These are phyloP conservation scores for Ramalina intermedia DNA, from an alignment of 495 filamentous ascomycete genomes.

Conservation along the genomic window DNA sequence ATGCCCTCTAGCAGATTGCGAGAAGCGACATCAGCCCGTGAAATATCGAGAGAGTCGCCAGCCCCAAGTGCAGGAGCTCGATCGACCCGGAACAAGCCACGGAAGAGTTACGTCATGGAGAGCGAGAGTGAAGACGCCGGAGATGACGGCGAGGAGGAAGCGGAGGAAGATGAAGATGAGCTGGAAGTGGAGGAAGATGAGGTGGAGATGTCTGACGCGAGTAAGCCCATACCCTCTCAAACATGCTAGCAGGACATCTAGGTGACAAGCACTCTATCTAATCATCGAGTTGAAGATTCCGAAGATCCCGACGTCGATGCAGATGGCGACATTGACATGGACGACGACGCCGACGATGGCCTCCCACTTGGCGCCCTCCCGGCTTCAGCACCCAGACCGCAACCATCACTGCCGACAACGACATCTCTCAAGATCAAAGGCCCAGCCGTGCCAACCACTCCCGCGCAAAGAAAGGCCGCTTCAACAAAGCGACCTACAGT, in stretches of 20 bases:
- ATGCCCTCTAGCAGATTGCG: constrained; percentile 70
- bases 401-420: constrained; percentile 11
- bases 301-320: constrained; percentile 15
- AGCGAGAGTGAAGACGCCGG: constrained; percentile 39
- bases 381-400: constrained; percentile 14
- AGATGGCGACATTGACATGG: constrained; percentile 43
- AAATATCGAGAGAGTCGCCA: constrained; percentile 4
- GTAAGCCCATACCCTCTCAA: constrained; percentile 6
- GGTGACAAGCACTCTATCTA: no score
- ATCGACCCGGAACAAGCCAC: constrained; percentile 42
- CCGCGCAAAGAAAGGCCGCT: constrained; percentile 11
- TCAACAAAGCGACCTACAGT: constrained; percentile 20
- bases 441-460: constrained; percentile 1
- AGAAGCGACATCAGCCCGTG: constrained; percentile 45
- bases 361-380: background rate
- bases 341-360: constrained; percentile 41
- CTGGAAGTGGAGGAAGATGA: constrained; percentile 33
- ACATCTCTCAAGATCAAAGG: constrained; percentile 18
- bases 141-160: constrained; percentile 34
- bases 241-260: no score
- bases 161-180: constrained; percentile 23
- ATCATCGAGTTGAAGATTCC: constrained; percentile 35
- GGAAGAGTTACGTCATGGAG: constrained; percentile 55
- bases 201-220: constrained; percentile 12
- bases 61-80: constrained; percentile 14